Evolutionary conservation across 169 alveolate genomes (phyloP).

Genomic region (Cryptosporidium parvum): DNA sequence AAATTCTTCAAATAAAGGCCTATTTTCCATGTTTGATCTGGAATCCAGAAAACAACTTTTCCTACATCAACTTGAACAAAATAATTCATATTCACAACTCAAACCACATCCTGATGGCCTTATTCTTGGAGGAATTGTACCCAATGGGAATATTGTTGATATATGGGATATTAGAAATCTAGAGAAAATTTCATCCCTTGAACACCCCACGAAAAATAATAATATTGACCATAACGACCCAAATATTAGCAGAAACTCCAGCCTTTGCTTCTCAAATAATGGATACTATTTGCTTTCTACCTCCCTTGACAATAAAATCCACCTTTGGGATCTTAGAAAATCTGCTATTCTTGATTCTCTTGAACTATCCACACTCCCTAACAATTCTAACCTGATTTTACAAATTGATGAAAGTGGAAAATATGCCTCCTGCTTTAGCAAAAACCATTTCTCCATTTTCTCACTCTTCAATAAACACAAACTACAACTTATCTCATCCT

Average conservation of each 20-base stretch:
- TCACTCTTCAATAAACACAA: conserved; percentile 32
- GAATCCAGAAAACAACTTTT: conserved; percentile 10
- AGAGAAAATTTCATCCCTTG: conserved; percentile 36
- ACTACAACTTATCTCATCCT: neutral
- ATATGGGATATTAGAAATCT: conserved; percentile 87
- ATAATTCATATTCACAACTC: conserved; percentile 20
- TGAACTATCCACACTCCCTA: neutral
- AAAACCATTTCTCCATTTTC: conserved; percentile 29
- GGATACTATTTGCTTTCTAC: conserved; percentile 88
- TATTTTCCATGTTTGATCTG: conserved; percentile 31
- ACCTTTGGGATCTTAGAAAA: conserved; percentile 65
- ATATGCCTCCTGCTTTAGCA: conserved; percentile 10
- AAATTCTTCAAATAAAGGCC: conserved; percentile 6
- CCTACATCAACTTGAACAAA: neutral
- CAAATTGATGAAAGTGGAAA: conserved; percentile 47
- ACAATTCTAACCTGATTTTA: neutral
- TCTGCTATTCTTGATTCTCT: conserved; percentile 26
- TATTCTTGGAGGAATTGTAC: conserved; percentile 84
- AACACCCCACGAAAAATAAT: conserved; percentile 76
- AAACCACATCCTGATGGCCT: conserved; percentile 90
- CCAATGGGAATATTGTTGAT: conserved; percentile 82
- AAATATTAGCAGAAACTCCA: conserved; percentile 51
- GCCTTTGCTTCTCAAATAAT: conserved; percentile 85
- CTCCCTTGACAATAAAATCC: conserved; percentile 82
- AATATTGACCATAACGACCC: conserved; percentile 56